These are phyloP conservation scores for Butyriboletus appendiculatus DNA, from an alignment of 1,284 basidiomycete genomes.

Conservation along the genomic window DNA sequence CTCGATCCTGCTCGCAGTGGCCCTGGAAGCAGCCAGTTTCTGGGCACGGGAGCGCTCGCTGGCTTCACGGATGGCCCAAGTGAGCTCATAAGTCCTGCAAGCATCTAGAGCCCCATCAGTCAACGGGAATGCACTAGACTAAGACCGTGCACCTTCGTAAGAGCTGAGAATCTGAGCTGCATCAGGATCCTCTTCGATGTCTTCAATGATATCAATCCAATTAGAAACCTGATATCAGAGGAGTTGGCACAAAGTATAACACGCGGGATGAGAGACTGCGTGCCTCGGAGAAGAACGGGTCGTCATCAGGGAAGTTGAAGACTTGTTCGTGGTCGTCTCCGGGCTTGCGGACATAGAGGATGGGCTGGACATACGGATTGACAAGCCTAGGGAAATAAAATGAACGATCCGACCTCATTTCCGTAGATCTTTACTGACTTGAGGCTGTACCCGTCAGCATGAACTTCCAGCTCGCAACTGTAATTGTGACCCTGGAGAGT, in stretches of 20 bases:
- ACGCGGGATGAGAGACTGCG: background rate
- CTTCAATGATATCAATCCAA: slow-evolving; percentile 82
- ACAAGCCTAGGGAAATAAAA: slow-evolving; percentile 58
- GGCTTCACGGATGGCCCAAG: slow-evolving; percentile 84
- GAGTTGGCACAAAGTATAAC: background rate
- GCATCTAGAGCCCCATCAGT: slow-evolving; percentile 58
- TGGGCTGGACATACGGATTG: slow-evolving; percentile 85
- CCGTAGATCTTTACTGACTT: slow-evolving; percentile 49
- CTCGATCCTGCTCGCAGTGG: slow-evolving; percentile 16
- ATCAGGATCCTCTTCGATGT: slow-evolving; percentile 72
- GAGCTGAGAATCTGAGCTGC: slow-evolving; percentile 69
- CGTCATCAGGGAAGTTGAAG: slow-evolving; percentile 79
- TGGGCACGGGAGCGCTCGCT: slow-evolving; percentile 58
- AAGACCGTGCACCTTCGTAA: slow-evolving; percentile 61
- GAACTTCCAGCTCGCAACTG: slow-evolving; percentile 91
- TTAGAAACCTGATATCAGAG: slow-evolving; percentile 58
- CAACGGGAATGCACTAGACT: background rate
- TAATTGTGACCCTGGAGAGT: slow-evolving; percentile 91
- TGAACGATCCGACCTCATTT: slow-evolving; percentile 12
- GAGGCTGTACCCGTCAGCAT: slow-evolving; percentile 84
- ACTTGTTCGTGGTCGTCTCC: slow-evolving; percentile 84
- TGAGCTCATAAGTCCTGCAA: slow-evolving; percentile 83
- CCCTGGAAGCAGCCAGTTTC: slow-evolving; percentile 28
- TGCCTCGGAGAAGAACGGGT: slow-evolving; percentile 88
- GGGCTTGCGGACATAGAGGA: slow-evolving; percentile 82